phyloP scores from a whole-genome alignment of 768 basidiomycete species.

The Tylopilus sp. region DNA sequence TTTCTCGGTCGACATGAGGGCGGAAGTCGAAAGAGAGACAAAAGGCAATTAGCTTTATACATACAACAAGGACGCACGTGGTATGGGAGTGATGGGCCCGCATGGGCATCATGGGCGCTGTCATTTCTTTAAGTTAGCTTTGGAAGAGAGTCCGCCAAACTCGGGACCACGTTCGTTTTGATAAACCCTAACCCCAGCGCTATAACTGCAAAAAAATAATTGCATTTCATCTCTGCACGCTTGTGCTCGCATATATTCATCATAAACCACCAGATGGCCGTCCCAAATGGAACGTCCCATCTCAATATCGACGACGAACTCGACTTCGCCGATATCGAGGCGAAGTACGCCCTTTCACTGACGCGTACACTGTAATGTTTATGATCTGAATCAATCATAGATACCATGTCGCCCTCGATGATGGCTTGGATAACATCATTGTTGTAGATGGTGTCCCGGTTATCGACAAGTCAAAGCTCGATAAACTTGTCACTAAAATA shows the following conservation, averaged over 20 bases:
- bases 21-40: neutral
- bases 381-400: constrained; percentile 45
- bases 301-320: constrained; percentile 57
- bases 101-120: neutral
- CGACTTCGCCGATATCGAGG: constrained; percentile 87
- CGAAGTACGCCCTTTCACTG: constrained; percentile 51
- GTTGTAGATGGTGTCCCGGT: constrained; percentile 91
- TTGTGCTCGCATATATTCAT: no score
- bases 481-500: constrained; percentile 77
- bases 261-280: constrained; percentile 43
- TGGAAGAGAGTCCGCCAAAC: constrained; percentile 9
- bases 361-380: constrained; percentile 1
- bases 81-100: neutral
- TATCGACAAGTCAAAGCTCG: constrained; percentile 82
- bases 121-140: no score
- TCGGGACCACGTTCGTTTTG: neutral
- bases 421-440: constrained; percentile 86
- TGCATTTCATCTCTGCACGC: neutral
- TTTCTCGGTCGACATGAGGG: constrained; percentile 24
- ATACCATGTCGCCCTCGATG: constrained; percentile 81
- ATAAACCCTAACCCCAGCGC: constrained; percentile 2
- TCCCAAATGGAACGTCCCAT: constrained; percentile 32
- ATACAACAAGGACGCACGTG: constrained; percentile 26
- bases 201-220: neutral
- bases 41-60: constrained; percentile 32